Evolutionary conservation across 441 rosid genomes (phyloP).

Genomic region (Pelargonium citronellum): DNA sequence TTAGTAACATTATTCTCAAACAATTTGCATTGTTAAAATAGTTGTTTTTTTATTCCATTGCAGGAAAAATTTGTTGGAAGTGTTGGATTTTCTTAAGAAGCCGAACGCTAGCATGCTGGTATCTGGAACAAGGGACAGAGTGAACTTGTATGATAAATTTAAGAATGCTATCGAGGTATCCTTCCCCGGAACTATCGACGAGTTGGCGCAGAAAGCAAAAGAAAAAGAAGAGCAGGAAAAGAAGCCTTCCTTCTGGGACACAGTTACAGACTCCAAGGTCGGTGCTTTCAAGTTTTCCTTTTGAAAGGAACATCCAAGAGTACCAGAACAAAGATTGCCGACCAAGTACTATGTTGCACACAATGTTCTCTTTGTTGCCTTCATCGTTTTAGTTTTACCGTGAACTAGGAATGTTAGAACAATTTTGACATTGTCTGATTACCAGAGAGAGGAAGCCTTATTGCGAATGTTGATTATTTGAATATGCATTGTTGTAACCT

Average conservation of each 20-base stretch:
- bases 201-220: slow-evolving; percentile 49
- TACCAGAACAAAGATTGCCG: background rate
- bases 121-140: slow-evolving; percentile 79
- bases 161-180: slow-evolving; percentile 52
- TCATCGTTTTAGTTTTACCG: background rate
- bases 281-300: slow-evolving; percentile 86
- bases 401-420: background rate
- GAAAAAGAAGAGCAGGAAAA: slow-evolving; percentile 42
- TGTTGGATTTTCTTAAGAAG: slow-evolving; percentile 71
- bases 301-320: slow-evolving; percentile 20
- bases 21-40: background rate
- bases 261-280: slow-evolving; percentile 58
- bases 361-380: background rate
- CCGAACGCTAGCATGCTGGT: slow-evolving; percentile 79
- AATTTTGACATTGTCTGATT: slow-evolving; percentile 16
- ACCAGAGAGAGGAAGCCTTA: background rate
- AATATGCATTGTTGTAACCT: no score
- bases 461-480: no score
- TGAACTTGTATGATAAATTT: slow-evolving; percentile 69
- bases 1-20: background rate
- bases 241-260: slow-evolving; percentile 81
- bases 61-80: slow-evolving; percentile 84
- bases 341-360: background rate
- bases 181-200: slow-evolving; percentile 55
- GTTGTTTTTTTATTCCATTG: slow-evolving; percentile 11